These are phyloP conservation scores for Colletotrichum graminicola DNA, from an alignment of 2,329 filamentous ascomycete genomes.

Conservation along the genomic window DNA sequence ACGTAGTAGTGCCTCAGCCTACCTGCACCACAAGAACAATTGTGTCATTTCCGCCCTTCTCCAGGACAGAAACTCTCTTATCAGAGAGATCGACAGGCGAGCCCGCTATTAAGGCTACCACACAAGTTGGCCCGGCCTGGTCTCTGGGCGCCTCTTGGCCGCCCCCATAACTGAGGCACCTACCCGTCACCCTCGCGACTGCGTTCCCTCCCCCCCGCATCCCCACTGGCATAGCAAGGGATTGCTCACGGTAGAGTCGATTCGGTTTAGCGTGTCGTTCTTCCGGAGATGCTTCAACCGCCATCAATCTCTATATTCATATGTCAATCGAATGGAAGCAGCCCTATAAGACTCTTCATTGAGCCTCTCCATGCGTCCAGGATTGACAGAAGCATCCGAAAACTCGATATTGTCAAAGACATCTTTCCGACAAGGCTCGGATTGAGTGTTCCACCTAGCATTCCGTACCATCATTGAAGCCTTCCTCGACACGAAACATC, in stretches of 20 bases:
- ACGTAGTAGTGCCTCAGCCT: constrained; percentile 3
- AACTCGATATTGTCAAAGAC: constrained; percentile 1
- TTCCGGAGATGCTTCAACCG: constrained; percentile 40
- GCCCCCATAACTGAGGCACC: constrained; percentile 25
- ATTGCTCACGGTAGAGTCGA: constrained; percentile 34
- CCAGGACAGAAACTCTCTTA: constrained; percentile 25
- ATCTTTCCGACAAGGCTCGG: neutral
- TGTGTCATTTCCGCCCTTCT: constrained; percentile 36
- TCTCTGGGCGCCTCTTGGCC: constrained; percentile 29
- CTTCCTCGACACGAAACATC: neutral
- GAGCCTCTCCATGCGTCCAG: neutral
- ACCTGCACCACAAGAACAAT: constrained; percentile 24
- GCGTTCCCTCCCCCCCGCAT: constrained; percentile 27
- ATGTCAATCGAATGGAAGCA: constrained; percentile 14
- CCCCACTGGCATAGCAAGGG: constrained; percentile 34
- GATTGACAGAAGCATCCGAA: neutral
- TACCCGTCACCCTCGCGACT: constrained; percentile 12
- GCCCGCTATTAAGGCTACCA: constrained; percentile 38
- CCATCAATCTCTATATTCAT: constrained; percentile 8
- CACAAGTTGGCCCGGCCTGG: constrained; percentile 25
- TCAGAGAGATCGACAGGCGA: constrained; percentile 39
- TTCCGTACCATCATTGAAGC: neutral
- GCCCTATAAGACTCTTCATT: constrained; percentile 33
- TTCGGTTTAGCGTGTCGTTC: constrained; percentile 33
- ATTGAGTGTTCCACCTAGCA: neutral